phyloP scores from a whole-genome alignment of 768 basidiomycete species.

The Cyathus striatus region DNA sequence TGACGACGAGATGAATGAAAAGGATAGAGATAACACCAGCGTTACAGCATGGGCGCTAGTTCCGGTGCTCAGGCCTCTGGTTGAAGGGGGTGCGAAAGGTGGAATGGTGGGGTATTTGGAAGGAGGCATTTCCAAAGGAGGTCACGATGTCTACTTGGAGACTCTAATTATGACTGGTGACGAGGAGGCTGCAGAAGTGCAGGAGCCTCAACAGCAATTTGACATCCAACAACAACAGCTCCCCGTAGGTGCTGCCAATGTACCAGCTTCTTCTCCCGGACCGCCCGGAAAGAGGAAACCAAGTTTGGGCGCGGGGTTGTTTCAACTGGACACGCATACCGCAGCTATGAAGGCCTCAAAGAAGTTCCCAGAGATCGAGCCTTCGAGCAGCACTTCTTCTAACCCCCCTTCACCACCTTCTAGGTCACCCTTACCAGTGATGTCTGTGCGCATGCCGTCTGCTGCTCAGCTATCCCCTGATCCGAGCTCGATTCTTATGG shows the following conservation, averaged over 20 bases:
- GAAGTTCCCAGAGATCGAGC: conserved; percentile 55
- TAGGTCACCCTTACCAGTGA: conserved; percentile 50
- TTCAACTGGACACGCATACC: conserved; percentile 62
- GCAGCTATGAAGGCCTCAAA: conserved; percentile 48
- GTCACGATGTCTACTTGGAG: conserved; percentile 51
- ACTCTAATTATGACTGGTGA: conserved; percentile 44
- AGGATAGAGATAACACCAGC: conserved; percentile 47
- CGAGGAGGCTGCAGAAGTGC: conserved; percentile 18
- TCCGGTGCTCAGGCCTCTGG: conserved; percentile 53
- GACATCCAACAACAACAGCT: too few relatives aligned
- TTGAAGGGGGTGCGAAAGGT: conserved; percentile 41
- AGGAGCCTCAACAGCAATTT: conserved; percentile 13
- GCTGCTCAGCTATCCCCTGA: conserved; percentile 9
- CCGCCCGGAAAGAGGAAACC: conserved; percentile 9
- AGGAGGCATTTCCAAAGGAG: conserved; percentile 64
- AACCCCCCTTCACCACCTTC: conserved; percentile 27
- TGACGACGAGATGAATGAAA: conserved; percentile 72
- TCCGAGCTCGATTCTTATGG: conserved; percentile 18
- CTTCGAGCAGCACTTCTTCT: conserved; percentile 26
- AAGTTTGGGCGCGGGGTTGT: conserved; percentile 50
- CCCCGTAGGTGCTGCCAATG: too few relatives aligned
- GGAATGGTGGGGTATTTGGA: conserved; percentile 64
- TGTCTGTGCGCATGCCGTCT: conserved; percentile 43
- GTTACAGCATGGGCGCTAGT: conserved; percentile 71
- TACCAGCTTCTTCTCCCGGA: neutral